Base-by-base conservation (phyloP, 441 rosid genomes). In the Mallotus japonicus region DNA sequence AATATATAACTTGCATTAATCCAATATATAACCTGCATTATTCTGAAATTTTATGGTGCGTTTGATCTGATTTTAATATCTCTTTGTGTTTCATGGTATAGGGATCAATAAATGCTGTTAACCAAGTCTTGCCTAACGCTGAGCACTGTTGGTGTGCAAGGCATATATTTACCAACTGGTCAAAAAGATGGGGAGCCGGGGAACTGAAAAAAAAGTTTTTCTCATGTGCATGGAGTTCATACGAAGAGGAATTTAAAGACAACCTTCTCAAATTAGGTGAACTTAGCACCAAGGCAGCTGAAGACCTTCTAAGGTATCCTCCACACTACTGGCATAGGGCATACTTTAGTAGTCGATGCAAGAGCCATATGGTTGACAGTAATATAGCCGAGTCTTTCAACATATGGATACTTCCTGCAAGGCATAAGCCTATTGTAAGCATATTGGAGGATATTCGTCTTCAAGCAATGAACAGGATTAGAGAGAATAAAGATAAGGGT, bases 401-500 rank as follows among this genome's bases (percentile, higher is more conserved):
- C 10, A 10, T 15, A 0, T 63, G 51, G 51, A 63, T 63, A 0
- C 4, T 1, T 5, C 28, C n/a, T 0, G 28, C 8, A 17, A 63
- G 24, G 17, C 16, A 42, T 2, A 63, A 40, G 16, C 67, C 51
- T 11, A 63, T 63, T 0, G 4, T 63, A 0, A 8, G 3, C 0
- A 42, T 63, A 28, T 15, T 63, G 0, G 15, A 63, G 8, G 28
- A 42, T 1, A n/a, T 63, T 0, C 17, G 6, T 2, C 3, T 13
- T 0, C 4, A 61, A 15, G 15, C 17, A 1, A 28, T 34, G 19
- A 15, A 32, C 1, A 14, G 5, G 1, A 34, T 61, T 0, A 16
- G 8, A 13, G 4, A 57, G 0, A 8, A 22, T 9, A 57, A 22
- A 8, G 3, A 0, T 12, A 6, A 0, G 5, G 1, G 0, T 1